Percentiles rank a stretch among this genome's conserved stretches.
Evolutionary conservation across 2,329 filamentous ascomycete species (phyloP).

Genomic region (Colletotrichum eleusines): DNA sequence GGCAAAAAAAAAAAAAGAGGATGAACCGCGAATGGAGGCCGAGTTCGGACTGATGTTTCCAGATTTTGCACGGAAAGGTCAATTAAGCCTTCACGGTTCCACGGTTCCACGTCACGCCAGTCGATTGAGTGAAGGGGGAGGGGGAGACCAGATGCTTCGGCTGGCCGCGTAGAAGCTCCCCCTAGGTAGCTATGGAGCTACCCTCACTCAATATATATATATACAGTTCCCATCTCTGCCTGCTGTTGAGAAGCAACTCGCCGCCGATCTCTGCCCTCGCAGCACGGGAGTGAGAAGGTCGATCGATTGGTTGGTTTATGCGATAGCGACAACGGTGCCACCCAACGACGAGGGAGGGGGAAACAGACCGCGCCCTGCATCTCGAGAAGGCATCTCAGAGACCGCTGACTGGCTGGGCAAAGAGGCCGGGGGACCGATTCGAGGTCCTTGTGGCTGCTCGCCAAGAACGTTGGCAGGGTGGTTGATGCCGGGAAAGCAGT

Average conservation of each 20-base stretch:
- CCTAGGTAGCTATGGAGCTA: background rate
- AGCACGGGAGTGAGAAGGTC: background rate
- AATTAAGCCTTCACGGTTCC: conserved; percentile 31
- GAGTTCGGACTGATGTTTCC: background rate
- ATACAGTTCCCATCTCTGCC: background rate
- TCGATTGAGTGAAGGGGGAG: background rate
- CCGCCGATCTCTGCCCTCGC: conserved; percentile 5
- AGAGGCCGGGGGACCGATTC: conserved; percentile 3
- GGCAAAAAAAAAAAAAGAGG: background rate
- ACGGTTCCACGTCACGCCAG: conserved; percentile 14
- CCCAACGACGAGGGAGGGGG: background rate
- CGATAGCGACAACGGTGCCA: conserved; percentile 19
- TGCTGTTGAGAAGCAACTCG: background rate
- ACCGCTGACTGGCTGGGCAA: conserved; percentile 27
- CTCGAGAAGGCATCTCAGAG: background rate
- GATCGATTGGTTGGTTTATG: background rate
- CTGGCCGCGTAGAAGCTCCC: background rate
- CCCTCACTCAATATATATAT: conserved; percentile 20
- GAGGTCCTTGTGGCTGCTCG: conserved; percentile 6
- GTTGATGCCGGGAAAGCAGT: conserved; percentile 30
- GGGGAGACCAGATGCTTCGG: background rate
- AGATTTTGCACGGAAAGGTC: background rate
- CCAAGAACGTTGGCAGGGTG: conserved; percentile 30
- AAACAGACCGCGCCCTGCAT: conserved; percentile 6
- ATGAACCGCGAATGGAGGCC: background rate